Percentiles rank a stretch among this genome's conserved stretches.
These are phyloP conservation scores for Claviceps sorghi DNA, from an alignment of 2,329 filamentous ascomycete genomes.

Conservation along the genomic window DNA sequence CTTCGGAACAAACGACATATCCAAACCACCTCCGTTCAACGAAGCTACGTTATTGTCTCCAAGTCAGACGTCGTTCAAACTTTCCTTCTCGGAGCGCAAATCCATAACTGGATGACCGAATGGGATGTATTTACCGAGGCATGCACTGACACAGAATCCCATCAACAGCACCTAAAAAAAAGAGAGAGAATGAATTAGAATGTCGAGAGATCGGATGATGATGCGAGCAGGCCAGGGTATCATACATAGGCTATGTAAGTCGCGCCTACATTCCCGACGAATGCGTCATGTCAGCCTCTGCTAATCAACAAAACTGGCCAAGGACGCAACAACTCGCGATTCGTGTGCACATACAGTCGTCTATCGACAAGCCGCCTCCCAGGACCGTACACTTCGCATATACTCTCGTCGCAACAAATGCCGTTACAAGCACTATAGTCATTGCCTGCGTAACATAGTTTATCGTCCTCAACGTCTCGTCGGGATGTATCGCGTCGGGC, in stretches of 20 bases:
- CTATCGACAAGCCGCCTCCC: slow-evolving; percentile 8
- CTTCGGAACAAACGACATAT: slow-evolving; percentile 18
- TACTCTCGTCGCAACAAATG: slow-evolving; percentile 13
- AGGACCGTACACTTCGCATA: slow-evolving; percentile 13
- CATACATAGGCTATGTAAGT: slow-evolving; percentile 11
- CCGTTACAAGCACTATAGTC: slow-evolving; percentile 13
- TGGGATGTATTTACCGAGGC: slow-evolving; percentile 10
- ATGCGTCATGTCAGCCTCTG: neutral
- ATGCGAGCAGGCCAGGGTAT: too few species aligned
- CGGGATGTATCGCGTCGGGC: slow-evolving; percentile 13
- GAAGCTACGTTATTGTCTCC: slow-evolving; percentile 7
- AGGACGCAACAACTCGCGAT: neutral
- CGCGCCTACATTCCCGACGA: slow-evolving; percentile 5
- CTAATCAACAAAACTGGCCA: neutral
- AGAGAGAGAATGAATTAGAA: too few species aligned
- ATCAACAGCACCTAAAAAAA: slow-evolving; percentile 14
- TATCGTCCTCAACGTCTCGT: slow-evolving; percentile 14
- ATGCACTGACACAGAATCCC: slow-evolving; percentile 13
- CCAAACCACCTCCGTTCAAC: slow-evolving; percentile 21
- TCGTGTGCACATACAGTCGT: slow-evolving; percentile 15
- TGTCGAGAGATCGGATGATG: too few species aligned
- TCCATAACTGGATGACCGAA: neutral
- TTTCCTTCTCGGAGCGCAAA: neutral
- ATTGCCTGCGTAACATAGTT: slow-evolving; percentile 16
- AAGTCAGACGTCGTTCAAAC: neutral